Evolutionary conservation across 176 grass and related monocot species (phyloP).

Genomic region (Aegilops umbellulata): DNA sequence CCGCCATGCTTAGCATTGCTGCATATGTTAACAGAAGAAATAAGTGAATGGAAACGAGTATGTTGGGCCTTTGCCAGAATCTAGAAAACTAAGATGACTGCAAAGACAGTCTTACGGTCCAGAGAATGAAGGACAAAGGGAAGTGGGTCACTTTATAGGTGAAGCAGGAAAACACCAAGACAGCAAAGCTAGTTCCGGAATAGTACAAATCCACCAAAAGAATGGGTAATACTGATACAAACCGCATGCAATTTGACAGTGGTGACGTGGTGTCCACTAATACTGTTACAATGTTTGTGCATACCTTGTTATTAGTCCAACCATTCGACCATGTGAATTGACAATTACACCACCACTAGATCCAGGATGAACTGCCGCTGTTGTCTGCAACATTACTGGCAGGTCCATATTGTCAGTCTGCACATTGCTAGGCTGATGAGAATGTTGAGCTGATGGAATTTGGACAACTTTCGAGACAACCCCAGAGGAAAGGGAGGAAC

Average conservation of each 20-base stretch:
- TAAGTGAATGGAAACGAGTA: neutral
- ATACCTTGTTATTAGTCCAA: conserved; percentile 92
- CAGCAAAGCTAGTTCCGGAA: neutral
- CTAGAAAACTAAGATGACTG: neutral
- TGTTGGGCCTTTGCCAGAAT: neutral
- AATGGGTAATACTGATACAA: neutral
- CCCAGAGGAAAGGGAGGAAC: conserved; percentile 72
- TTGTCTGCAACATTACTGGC: conserved; percentile 95
- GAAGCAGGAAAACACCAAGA: neutral
- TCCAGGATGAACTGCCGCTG: conserved; percentile 88
- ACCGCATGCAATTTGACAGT: neutral
- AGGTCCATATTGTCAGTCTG: conserved; percentile 38
- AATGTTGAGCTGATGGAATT: conserved; percentile 39
- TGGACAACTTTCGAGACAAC: conserved; percentile 76
- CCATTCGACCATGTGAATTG: conserved; percentile 72
- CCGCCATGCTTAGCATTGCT: conserved; percentile 95
- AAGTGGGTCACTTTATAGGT: neutral
- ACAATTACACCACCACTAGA: conserved; percentile 82
- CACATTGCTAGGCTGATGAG: conserved; percentile 13
- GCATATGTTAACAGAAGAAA: conserved; percentile 31
- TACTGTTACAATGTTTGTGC: neutral
- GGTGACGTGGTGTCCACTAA: neutral
- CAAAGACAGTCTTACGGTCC: neutral
- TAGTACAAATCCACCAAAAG: neutral
- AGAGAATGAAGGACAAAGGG: conserved; percentile 17